Evolutionary conservation across 768 basidiomycete species (phyloP).

Genomic region (Amanita rimosa): DNA sequence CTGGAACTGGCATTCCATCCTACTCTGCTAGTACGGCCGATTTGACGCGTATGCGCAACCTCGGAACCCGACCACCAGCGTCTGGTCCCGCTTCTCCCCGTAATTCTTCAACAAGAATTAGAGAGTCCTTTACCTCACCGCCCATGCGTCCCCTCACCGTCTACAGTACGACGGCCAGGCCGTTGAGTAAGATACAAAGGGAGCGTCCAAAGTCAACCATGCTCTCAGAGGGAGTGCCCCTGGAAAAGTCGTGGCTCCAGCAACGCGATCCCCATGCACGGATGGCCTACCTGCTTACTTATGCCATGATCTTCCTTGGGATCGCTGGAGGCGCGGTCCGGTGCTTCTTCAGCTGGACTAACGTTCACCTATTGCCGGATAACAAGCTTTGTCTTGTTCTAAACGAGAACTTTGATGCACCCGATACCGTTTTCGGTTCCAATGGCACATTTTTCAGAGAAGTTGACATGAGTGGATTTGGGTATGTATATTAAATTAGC

Average conservation of each 20-base stretch:
- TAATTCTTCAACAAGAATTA: slow-evolving; percentile 26
- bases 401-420: slow-evolving; percentile 64
- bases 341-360: slow-evolving; percentile 46
- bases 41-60: slow-evolving; percentile 27
- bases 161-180: slow-evolving; percentile 34
- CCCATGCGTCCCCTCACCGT: slow-evolving; percentile 46
- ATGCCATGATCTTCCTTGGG: slow-evolving; percentile 46
- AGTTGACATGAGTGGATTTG: slow-evolving; percentile 80
- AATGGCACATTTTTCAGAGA: slow-evolving; percentile 65
- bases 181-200: slow-evolving; percentile 25
- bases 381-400: slow-evolving; percentile 55
- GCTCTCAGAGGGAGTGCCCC: slow-evolving; percentile 20
- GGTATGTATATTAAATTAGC: slow-evolving; percentile 30
- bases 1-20: slow-evolving; percentile 23
- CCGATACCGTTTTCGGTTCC: slow-evolving; percentile 45
- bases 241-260: slow-evolving; percentile 57
- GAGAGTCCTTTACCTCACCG: slow-evolving; percentile 51
- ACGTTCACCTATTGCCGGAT: slow-evolving; percentile 29
- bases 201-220: slow-evolving; percentile 42
- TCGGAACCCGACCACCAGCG: slow-evolving; percentile 23
- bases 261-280: slow-evolving; percentile 43
- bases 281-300: slow-evolving; percentile 55
- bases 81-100: slow-evolving; percentile 12
- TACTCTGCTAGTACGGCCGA: slow-evolving; percentile 31
- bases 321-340: slow-evolving; percentile 38